phyloP scores from a whole-genome alignment of 2,329 filamentous ascomycete genomes.

The Alternaria sp. region DNA sequence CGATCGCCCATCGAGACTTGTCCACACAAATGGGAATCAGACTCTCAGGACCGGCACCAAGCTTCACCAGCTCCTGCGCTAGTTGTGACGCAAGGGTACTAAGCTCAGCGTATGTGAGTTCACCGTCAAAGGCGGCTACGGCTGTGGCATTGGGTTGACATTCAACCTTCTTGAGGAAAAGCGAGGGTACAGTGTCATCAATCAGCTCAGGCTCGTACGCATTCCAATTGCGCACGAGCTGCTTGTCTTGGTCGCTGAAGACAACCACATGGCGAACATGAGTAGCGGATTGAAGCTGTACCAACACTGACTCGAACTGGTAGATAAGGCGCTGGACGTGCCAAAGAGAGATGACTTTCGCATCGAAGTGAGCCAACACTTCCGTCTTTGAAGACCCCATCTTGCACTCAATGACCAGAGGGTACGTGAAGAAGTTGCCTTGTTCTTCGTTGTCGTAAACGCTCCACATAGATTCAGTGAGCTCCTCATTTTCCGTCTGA shows the following conservation, averaged over 20 bases:
- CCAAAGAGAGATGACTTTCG: constrained; percentile 39
- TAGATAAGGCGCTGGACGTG: constrained; percentile 42
- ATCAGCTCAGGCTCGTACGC: constrained; percentile 29
- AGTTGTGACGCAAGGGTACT: constrained; percentile 34
- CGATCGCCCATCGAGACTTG: constrained; percentile 50
- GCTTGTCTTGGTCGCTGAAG: constrained; percentile 40
- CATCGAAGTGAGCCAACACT: constrained; percentile 41
- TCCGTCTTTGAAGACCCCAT: constrained; percentile 31
- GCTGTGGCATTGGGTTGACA: constrained; percentile 33
- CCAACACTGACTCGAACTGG: constrained; percentile 41
- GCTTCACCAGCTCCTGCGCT: constrained; percentile 39
- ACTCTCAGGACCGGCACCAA: constrained; percentile 47
- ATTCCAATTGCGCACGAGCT: constrained; percentile 40
- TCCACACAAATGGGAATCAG: constrained; percentile 50
- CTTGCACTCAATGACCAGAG: constrained; percentile 45
- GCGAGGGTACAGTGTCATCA: constrained; percentile 37
- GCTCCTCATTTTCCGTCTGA: constrained; percentile 50
- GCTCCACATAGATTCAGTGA: constrained; percentile 40
- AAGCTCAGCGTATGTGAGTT: constrained; percentile 43
- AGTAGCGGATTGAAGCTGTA: constrained; percentile 36
- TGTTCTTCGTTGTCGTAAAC: constrained; percentile 40
- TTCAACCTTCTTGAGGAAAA: constrained; percentile 35
- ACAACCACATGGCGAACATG: constrained; percentile 36
- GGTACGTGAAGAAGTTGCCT: constrained; percentile 47
- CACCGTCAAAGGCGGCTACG: constrained; percentile 43